Evolutionary conservation across 192 early-diverging fungal species (phyloP).

Genomic region (Coemansia sp.): DNA sequence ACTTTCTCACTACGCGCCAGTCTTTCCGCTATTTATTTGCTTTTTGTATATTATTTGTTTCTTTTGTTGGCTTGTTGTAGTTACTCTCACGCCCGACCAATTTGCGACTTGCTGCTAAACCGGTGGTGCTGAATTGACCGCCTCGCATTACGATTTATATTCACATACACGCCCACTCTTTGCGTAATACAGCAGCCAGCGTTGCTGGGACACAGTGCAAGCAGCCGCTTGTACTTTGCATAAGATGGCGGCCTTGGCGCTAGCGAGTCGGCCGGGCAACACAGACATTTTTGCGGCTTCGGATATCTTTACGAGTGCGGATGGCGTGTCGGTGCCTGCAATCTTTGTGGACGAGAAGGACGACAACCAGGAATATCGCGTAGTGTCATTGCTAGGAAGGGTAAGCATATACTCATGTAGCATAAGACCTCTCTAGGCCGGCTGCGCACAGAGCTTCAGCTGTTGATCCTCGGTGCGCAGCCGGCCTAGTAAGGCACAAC

Average conservation of each 20-base stretch:
- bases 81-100: not conserved
- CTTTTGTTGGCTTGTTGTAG: not conserved
- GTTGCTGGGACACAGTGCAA: not conserved
- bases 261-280: not conserved
- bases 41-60: slow-evolving; percentile 2
- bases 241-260: not conserved
- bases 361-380: slow-evolving; percentile 16
- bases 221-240: not conserved
- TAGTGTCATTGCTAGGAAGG: slow-evolving; percentile 38
- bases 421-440: not conserved
- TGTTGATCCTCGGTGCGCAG: not conserved
- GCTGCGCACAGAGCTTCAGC: not conserved
- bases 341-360: slow-evolving; percentile 27
- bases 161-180: not conserved
- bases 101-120: not conserved
- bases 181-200: not conserved
- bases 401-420: slow-evolving; percentile 15
- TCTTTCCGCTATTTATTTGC: not conserved
- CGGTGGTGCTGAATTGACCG: not conserved
- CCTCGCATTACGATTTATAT: not conserved
- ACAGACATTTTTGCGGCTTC: not conserved
- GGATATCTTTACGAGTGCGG: slow-evolving; percentile 37
- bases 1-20: not conserved
- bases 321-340: slow-evolving; percentile 41
- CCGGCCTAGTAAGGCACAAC: not conserved